Base-by-base conservation (phyloP, 345 rosid genomes). In the Theobroma cacao region DNA sequence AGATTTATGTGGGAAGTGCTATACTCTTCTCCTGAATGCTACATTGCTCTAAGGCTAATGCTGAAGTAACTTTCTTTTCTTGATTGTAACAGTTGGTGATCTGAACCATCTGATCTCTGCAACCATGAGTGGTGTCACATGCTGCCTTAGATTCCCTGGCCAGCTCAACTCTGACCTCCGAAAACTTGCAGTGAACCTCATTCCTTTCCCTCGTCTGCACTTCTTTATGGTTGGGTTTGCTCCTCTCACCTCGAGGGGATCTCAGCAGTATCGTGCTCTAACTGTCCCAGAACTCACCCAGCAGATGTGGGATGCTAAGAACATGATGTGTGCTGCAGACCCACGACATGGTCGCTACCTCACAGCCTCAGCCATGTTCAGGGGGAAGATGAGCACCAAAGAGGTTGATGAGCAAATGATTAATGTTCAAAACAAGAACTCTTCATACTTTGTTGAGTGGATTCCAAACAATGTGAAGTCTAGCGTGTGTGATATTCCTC, bases 121-220 rank as follows among this genome's bases (percentile, higher is more conserved):
- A 55, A 87, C 90, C 18, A 87, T 87, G 90, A 87, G 90, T 31
- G 90, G 88, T 18, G 90, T 87, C 24, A 87, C 88, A 33, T 87
- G 90, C 78, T 87, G 88, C 78, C 90, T 87, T 33, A 81, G 90
- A 82, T 87, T 87, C 81, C 90, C 88, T 66, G 90, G 90, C 22
- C 90, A 87, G 68, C 88, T 87, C 31, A 87, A 87, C 82, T 87
- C 90, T 0, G 86, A 87, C 56, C 90, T 87, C 33, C 85, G 87
- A 28, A 86, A 84, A 78, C 87, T 86, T 4, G 86, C 87, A 0
- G 87, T 86, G 73, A 86, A 86, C 81, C 78, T 86, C 13, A 86
- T 84, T 77, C 87, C 89, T 0, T 86, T 86, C 83, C 87, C 86
- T 0, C 87, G 89, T 26, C 87, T 86, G 62, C 89, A 86, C 72